phyloP scores from a whole-genome alignment of 75 land plant genomes.

The Picea glauca region DNA sequence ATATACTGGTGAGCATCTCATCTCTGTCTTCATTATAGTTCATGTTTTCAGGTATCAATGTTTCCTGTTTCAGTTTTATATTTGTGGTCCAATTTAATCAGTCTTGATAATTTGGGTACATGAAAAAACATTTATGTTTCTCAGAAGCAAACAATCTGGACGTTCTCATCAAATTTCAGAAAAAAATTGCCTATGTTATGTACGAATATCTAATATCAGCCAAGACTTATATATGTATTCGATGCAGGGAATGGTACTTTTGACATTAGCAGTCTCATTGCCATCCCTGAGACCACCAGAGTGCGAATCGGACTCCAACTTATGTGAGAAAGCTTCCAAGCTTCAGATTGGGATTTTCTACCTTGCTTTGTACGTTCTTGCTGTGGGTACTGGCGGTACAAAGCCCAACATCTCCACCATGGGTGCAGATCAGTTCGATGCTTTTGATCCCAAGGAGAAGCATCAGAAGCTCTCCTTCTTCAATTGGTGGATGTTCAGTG shows the following conservation, averaged over 20 bases:
- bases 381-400: constrained; percentile 71
- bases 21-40: too few species aligned
- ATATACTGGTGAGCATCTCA: background rate
- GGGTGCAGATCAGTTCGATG: constrained; percentile 88
- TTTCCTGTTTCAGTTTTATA: too few species aligned
- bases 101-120: too few species aligned
- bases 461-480: constrained; percentile 63
- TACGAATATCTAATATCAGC: too few species aligned
- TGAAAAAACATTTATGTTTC: too few species aligned
- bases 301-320: background rate
- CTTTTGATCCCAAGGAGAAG: constrained; percentile 60
- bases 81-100: too few species aligned
- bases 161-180: too few species aligned
- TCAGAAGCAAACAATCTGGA: too few species aligned
- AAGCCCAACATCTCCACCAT: constrained; percentile 74
- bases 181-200: too few species aligned
- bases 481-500: constrained; percentile 79
- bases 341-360: constrained; percentile 45
- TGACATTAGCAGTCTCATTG: constrained; percentile 26
- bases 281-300: constrained; percentile 22
- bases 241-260: constrained; percentile 38
- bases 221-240: background rate
- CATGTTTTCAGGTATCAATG: background rate
- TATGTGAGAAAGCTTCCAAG: constrained; percentile 35
- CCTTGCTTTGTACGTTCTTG: constrained; percentile 53